Conservation (phyloP, 352 stramenopile species). For the Elongisporangium senticosum region DNA sequence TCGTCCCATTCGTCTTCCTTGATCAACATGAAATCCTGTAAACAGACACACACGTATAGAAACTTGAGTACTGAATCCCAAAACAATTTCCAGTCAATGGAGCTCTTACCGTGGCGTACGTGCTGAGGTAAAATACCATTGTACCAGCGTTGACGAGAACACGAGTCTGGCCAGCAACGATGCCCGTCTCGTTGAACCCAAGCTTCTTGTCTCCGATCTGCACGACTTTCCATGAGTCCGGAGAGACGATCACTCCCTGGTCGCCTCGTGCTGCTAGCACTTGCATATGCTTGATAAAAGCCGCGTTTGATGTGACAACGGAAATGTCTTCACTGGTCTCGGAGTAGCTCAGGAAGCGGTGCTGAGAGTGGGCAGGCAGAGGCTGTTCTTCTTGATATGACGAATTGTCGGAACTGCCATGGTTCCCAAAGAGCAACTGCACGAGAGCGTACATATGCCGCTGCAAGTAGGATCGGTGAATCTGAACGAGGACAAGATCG, state of each 20-base stretch:
- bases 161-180: conserved; percentile 59
- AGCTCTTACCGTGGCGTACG: conserved; percentile 45
- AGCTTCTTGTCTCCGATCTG: conserved; percentile 59
- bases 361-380: background rate
- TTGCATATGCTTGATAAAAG: conserved; percentile 34
- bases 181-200: conserved; percentile 52
- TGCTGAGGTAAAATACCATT: conserved; percentile 68
- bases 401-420: background rate
- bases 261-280: conserved; percentile 26
- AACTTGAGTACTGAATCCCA: background rate
- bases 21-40: conserved; percentile 62
- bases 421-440: conserved; percentile 36
- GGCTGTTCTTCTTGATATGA: background rate
- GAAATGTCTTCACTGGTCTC: conserved; percentile 55
- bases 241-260: conserved; percentile 50
- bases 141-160: conserved; percentile 50
- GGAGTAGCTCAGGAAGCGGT: conserved; percentile 48
- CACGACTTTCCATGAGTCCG: conserved; percentile 56
- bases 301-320: conserved; percentile 42
- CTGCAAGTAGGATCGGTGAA: conserved; percentile 33
- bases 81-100: background rate
- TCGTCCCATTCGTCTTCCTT: conserved; percentile 67
- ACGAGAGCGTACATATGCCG: conserved; percentile 57
- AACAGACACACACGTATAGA: background rate
- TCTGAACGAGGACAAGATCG: conserved; percentile 48